phyloP scores from a whole-genome alignment of 2,329 filamentous ascomycete genomes.

The Herpotrichia juniperi region DNA sequence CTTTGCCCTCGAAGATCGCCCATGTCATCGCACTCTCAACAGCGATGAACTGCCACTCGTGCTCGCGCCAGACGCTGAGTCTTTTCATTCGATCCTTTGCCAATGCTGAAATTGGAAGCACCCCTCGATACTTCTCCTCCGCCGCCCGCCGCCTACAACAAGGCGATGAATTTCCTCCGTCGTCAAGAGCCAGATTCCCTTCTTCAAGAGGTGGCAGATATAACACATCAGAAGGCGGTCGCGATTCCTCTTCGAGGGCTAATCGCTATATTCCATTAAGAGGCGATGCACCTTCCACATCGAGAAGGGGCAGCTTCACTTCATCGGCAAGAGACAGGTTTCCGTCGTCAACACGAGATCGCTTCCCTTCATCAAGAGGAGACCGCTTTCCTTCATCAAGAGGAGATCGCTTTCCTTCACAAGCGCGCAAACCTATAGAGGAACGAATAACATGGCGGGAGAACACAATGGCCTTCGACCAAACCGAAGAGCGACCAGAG shows the following conservation, averaged over 20 bases:
- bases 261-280: too few relatives aligned
- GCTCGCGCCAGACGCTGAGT: conserved; percentile 27
- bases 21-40: not conserved
- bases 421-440: not conserved
- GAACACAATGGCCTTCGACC: not conserved
- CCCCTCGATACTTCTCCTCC: conserved; percentile 22
- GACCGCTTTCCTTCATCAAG: not conserved
- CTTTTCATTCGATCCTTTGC: conserved; percentile 27
- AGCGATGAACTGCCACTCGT: conserved; percentile 37
- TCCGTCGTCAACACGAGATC: not conserved
- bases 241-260: not conserved
- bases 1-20: not conserved
- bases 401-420: not conserved
- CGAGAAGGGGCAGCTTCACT: not conserved
- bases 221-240: not conserved
- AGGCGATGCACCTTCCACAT: not conserved
- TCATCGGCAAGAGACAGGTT: not conserved
- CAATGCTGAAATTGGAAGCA: conserved; percentile 4
- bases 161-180: not conserved
- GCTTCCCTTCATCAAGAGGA: not conserved
- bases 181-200: not conserved
- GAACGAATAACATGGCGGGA: conserved; percentile 1
- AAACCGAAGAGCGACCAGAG: conserved; percentile 12
- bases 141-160: not conserved
- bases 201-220: not conserved